A percentile compares a stretch with the other conserved stretches of the same genome.
phyloP scores from a whole-genome alignment of 1,284 basidiomycete species.

The Cerioporus squamosus region DNA sequence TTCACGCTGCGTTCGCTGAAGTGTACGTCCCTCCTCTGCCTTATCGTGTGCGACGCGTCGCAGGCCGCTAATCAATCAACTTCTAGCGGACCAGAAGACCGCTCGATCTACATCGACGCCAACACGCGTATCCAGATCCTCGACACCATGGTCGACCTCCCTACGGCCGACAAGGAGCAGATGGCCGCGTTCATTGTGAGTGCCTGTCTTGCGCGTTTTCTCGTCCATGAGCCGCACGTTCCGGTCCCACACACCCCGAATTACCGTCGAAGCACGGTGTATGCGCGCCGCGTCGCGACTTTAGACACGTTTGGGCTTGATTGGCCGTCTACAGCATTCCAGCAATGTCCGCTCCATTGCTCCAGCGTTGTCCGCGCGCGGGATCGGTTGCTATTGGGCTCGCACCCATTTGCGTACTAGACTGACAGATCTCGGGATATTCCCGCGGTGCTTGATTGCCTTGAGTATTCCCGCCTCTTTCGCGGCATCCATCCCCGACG shows the following conservation, averaged over 20 bases:
- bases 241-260: background rate
- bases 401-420: background rate
- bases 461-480: background rate
- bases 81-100: conserved; percentile 51
- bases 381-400: background rate
- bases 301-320: background rate
- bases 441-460: background rate
- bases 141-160: conserved; percentile 70
- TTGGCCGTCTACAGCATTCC: background rate
- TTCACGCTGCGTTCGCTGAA: conserved; percentile 77
- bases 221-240: no score
- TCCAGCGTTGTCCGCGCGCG: background rate
- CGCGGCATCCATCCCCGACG: background rate
- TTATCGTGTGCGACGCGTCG: background rate
- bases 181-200: conserved; percentile 82
- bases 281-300: background rate
- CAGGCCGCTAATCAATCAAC: conserved; percentile 3
- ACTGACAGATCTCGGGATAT: background rate
- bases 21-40: conserved; percentile 51
- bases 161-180: conserved; percentile 82
- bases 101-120: conserved; percentile 66
- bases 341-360: conserved; percentile 2
- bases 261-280: background rate
- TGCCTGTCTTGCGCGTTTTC: conserved; percentile 18
- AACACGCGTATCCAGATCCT: conserved; percentile 76